Evolutionary conservation across 768 basidiomycete genomes (phyloP), one percentile per base, ranked within the genome.

Genomic region (Ramaria rubella): DNA sequence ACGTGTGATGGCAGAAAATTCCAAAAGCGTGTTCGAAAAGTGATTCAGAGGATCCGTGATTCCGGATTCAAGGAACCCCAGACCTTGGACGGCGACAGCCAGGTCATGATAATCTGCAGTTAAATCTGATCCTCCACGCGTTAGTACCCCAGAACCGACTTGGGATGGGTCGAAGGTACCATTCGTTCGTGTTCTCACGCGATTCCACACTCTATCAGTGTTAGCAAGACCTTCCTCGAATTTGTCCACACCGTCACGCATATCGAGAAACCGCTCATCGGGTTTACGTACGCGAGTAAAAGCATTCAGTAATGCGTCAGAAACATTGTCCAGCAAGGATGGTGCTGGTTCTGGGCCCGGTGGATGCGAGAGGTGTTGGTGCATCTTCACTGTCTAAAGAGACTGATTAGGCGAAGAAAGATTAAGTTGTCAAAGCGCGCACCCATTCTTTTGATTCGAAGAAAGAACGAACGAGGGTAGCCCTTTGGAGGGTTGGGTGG

Each of bases 371-470:
- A 90, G 77, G 64, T 96, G 93, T 65, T 94, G 90, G 68, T 98
- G 94, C 91, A 96, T 98, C 66, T 88, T 85, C 24, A 98, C 94
- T 64, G 91, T 89, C 95, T 97, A 52, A 23, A 50, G 46, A 60
- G 24, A 53, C 24, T 40, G 49, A 49, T 51, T 48, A 61, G 8
- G 33, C 9, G 29, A 31, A 8, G 45, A 19, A 38, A 34, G 27
- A 14, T n/a, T 9, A 19, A 24, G n/a, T 15, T 14, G 11, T 8
- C 17, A 23, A 3, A 8, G 5, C 8, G 61, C 84, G 58, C 68
- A 94, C 95, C 96, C 96, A 99, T 94, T 99, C 96, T 31, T 90
- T 89, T 3, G 94, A 95, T 68, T 93, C 90, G 58, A 98, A 86
- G 75, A 99, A 99, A 27, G 92, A 90, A 7, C 87, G 84, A n/a